Conservation (phyloP, 257 asterid species). For the Striga asiatica region DNA sequence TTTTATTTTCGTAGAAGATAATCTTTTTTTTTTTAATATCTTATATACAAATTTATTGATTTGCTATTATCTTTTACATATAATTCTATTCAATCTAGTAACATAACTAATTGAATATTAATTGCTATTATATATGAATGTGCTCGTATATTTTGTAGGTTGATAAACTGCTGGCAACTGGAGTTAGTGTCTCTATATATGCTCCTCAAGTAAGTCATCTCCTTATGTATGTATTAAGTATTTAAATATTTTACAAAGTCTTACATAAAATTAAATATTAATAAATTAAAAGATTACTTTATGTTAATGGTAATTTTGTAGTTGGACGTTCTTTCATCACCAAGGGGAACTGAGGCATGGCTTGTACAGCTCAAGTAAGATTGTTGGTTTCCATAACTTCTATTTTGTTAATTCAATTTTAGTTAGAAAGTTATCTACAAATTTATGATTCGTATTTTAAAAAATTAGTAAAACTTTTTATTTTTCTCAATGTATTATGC, state of each 20-base stretch:
- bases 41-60: too few species aligned
- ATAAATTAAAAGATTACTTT: background rate
- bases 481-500: too few species aligned
- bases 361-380: slow-evolving; percentile 76
- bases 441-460: too few species aligned
- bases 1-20: too few species aligned
- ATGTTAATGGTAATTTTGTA: too few species aligned
- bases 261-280: too few species aligned
- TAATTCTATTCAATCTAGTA: too few species aligned
- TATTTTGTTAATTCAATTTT: background rate
- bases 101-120: background rate
- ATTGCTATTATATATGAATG: background rate
- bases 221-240: background rate
- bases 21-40: too few species aligned
- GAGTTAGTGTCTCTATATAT: slow-evolving; percentile 70
- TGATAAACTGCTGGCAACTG: slow-evolving; percentile 65
- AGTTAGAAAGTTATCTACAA: background rate
- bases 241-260: background rate
- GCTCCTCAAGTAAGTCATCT: slow-evolving; percentile 89
- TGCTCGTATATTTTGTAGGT: slow-evolving; percentile 35
- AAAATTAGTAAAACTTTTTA: too few species aligned
- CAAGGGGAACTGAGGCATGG: slow-evolving; percentile 94
- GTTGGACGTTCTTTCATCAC: slow-evolving; percentile 85
- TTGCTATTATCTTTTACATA: too few species aligned
- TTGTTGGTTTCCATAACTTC: background rate